A percentile compares a stretch with the other conserved stretches of the same genome.
Conservation (phyloP, 1,139 yeast species). For the Magnusiomyces fungicola region DNA sequence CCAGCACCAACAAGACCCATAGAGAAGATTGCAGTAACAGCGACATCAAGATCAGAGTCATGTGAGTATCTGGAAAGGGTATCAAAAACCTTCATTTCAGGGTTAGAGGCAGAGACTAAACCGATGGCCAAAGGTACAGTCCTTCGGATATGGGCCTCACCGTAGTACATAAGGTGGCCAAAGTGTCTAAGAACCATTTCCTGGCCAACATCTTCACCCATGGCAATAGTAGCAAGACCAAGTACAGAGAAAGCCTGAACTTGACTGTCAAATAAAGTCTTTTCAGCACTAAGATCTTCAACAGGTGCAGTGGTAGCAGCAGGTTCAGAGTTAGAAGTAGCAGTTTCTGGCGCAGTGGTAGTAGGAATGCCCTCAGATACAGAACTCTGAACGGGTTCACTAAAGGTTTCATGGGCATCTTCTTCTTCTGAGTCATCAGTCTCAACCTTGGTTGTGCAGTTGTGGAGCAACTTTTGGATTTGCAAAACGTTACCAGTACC, state of each 20-base stretch:
- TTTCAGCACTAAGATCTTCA: slow-evolving; percentile 32
- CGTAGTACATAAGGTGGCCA: slow-evolving; percentile 96
- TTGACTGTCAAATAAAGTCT: slow-evolving; percentile 44
- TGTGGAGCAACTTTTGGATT: slow-evolving; percentile 83
- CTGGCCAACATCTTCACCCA: slow-evolving; percentile 98
- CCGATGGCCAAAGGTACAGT: slow-evolving; percentile 99
- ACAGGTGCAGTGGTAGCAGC: not conserved
- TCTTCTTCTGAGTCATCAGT: slow-evolving; percentile 42
- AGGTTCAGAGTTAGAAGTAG: slow-evolving; percentile 15
- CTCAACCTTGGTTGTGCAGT: slow-evolving; percentile 56
- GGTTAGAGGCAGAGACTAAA: slow-evolving; percentile 83
- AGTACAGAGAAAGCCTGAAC: slow-evolving; percentile 87
- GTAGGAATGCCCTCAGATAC: slow-evolving; percentile 23
- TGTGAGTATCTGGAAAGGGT: slow-evolving; percentile 94
- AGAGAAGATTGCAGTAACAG: slow-evolving; percentile 88
- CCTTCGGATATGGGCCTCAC: slow-evolving; percentile 83
- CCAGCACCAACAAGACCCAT: slow-evolving; percentile 99
- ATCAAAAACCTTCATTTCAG: slow-evolving; percentile 96
- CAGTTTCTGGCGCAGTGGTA: slow-evolving; percentile 16
- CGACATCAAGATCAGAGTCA: slow-evolving; percentile 90
- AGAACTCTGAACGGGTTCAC: slow-evolving; percentile 27
- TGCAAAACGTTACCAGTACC: slow-evolving; percentile 98
- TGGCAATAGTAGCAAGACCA: slow-evolving; percentile 89
- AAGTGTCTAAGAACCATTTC: slow-evolving; percentile 97
- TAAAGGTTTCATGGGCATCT: slow-evolving; percentile 34